Evolutionary conservation across 1,284 basidiomycete genomes (phyloP).

Genomic region (Fomitopsis schrenkii): DNA sequence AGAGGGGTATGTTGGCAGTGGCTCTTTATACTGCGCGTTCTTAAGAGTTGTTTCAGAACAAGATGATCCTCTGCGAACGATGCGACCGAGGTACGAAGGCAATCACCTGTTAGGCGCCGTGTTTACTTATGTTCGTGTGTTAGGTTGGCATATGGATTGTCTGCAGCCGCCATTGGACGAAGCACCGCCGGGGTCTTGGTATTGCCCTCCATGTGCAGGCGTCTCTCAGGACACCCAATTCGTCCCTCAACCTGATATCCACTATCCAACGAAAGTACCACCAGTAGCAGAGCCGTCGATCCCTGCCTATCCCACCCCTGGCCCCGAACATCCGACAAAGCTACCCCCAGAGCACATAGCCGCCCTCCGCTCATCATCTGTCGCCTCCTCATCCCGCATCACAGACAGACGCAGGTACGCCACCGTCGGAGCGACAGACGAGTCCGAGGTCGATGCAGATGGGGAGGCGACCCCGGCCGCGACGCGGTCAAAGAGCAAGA

Average conservation of each 20-base stretch:
- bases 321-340: constrained; percentile 1
- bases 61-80: constrained; percentile 89
- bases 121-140: not conserved
- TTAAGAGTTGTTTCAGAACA: constrained; percentile 45
- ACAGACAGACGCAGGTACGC: constrained; percentile 9
- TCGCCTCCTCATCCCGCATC: constrained; percentile 49
- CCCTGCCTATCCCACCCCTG: not conserved
- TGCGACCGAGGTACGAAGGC: constrained; percentile 79
- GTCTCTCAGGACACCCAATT: constrained; percentile 3
- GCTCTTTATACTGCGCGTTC: not conserved
- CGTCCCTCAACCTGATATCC: constrained; percentile 11
- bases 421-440: constrained; percentile 18
- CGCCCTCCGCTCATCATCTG: constrained; percentile 33
- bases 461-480: constrained; percentile 24
- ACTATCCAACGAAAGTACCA: constrained; percentile 1
- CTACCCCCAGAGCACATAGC: constrained; percentile 5
- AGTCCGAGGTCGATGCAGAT: constrained; percentile 23
- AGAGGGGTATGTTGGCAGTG: constrained; percentile 71
- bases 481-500: constrained; percentile 19
- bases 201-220: constrained; percentile 58
- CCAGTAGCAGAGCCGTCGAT: constrained; percentile 6
- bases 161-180: constrained; percentile 69
- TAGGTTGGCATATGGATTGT: constrained; percentile 92
- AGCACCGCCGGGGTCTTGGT: constrained; percentile 74
- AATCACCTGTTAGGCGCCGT: not conserved